phyloP scores from a whole-genome alignment of 2,329 filamentous ascomycete species.

The Neofusicoccum sp. region DNA sequence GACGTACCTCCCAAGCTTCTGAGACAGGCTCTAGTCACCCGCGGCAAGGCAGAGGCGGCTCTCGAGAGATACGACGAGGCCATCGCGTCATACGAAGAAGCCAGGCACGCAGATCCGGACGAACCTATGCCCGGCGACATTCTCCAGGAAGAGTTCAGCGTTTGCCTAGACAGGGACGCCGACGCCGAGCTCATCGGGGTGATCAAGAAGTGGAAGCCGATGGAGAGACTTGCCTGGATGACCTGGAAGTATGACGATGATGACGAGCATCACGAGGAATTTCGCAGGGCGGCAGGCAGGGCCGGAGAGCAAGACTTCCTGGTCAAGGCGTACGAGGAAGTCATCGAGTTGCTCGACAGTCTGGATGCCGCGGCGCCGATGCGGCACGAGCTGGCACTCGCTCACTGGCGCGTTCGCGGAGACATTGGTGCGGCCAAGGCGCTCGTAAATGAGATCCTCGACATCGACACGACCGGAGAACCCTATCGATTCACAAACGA shows the following conservation, averaged over 20 bases:
- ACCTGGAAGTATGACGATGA: background rate
- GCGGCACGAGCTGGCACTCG: background rate
- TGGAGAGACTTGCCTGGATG: background rate
- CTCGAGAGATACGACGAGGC: background rate
- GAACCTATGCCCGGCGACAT: background rate
- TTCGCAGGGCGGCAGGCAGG: background rate
- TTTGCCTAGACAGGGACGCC: background rate
- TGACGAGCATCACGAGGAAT: background rate
- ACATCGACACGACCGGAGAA: background rate
- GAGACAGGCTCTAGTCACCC: background rate
- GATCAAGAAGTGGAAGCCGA: background rate
- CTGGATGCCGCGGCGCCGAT: background rate
- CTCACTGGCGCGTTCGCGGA: background rate
- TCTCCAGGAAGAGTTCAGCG: background rate
- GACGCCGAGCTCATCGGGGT: background rate
- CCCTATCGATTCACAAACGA: background rate
- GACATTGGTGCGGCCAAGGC: background rate
- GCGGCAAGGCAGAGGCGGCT: background rate
- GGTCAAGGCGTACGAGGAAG: background rate
- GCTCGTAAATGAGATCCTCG: background rate
- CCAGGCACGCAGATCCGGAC: background rate
- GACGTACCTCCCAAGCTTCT: background rate
- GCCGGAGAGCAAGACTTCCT: background rate
- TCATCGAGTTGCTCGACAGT: background rate
- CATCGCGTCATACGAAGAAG: background rate